Percentiles rank a stretch among this genome's conserved stretches.
phyloP scores from a whole-genome alignment of 1,139 yeast genomes.

The Tardiomyces blankii region DNA sequence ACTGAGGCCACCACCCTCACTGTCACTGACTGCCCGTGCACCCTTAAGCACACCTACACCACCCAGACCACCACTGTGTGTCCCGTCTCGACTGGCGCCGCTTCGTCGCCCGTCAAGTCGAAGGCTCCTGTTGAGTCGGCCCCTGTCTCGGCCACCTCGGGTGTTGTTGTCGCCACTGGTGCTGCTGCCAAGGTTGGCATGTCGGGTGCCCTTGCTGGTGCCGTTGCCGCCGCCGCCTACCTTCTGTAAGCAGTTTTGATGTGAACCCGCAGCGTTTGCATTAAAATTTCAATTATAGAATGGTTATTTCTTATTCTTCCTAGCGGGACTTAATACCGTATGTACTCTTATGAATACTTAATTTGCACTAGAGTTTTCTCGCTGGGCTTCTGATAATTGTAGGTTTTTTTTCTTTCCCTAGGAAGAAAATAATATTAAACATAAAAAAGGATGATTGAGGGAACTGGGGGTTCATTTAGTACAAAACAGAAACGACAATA shows the following conservation, averaged over 20 bases:
- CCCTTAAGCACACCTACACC: conserved; percentile 39
- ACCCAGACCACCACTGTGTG: conserved; percentile 32
- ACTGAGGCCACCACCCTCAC: conserved; percentile 33
- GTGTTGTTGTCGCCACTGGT: conserved; percentile 13
- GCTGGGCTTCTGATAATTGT: too few relatives aligned
- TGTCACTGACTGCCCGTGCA: conserved; percentile 41
- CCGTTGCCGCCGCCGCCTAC: conserved; percentile 28
- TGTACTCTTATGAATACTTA: neutral
- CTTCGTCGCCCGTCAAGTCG: conserved; percentile 8
- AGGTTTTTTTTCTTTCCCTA: too few relatives aligned
- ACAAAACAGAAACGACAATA: too few relatives aligned
- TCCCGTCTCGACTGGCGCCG: conserved; percentile 16
- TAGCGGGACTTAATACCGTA: neutral
- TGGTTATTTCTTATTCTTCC: neutral
- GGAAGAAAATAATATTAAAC: too few relatives aligned
- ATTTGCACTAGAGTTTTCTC: neutral
- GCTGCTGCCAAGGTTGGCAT: conserved; percentile 22
- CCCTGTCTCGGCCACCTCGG: conserved; percentile 7
- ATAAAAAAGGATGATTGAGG: too few relatives aligned
- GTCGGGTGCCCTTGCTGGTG: conserved; percentile 29
- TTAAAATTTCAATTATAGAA: too few relatives aligned
- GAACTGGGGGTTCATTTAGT: too few relatives aligned
- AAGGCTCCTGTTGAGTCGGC: conserved; percentile 5
- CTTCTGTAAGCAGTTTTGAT: conserved; percentile 19
- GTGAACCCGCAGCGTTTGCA: too few relatives aligned